Percentiles rank a stretch among this genome's conserved stretches.
phyloP scores from a whole-genome alignment of 345 rosid species.

The Syzygium grande region DNA sequence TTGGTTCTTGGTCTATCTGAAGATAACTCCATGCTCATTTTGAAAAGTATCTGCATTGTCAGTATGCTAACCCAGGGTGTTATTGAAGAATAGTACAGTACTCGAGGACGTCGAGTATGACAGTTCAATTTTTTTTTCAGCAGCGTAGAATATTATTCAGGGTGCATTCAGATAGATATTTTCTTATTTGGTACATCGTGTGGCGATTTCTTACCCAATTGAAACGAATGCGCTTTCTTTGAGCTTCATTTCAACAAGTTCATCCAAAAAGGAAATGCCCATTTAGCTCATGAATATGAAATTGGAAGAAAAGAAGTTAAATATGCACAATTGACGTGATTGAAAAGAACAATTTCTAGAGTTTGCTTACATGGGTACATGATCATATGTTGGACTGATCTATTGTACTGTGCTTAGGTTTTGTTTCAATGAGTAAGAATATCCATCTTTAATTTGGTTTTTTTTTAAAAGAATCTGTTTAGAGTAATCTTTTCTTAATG shows the following conservation, averaged over 20 bases:
- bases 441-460: neutral
- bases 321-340: neutral
- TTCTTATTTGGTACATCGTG: neutral
- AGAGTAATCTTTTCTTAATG: neutral
- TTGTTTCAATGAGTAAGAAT: neutral
- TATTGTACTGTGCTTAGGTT: neutral
- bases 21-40: neutral
- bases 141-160: neutral
- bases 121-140: neutral
- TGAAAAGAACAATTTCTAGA: neutral
- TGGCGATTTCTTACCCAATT: neutral
- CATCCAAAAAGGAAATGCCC: neutral
- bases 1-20: neutral
- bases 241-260: neutral
- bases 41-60: neutral
- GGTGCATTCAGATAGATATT: neutral
- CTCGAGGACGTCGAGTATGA: neutral
- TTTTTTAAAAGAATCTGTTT: neutral
- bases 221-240: fast-evolving
- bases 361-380: neutral
- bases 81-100: neutral
- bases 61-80: neutral
- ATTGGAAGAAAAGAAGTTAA: neutral
- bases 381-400: neutral
- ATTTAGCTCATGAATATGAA: neutral